Conservation (phyloP, 176 grass and related monocot species). For the Bromus sterilis region DNA sequence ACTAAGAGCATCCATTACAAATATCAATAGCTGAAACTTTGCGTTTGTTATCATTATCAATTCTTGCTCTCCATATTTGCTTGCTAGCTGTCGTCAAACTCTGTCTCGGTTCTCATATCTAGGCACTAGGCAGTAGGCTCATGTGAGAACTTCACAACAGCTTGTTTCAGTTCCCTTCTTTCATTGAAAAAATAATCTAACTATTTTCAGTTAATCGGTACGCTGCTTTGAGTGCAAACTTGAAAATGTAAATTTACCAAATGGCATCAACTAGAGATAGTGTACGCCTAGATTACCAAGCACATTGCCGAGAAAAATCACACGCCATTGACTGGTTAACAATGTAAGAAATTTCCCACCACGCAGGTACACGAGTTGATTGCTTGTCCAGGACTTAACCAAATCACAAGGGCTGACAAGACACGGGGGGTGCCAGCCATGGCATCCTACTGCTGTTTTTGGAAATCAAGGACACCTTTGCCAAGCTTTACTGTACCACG, state of each 20-base stretch:
- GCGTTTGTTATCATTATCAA: too few species aligned
- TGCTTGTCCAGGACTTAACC: background rate
- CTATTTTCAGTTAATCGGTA: background rate
- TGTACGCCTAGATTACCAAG: background rate
- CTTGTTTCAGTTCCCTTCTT: background rate
- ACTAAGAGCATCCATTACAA: too few species aligned
- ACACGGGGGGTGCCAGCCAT: background rate
- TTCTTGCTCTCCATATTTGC: too few species aligned
- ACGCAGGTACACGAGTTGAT: background rate
- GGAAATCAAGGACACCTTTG: background rate
- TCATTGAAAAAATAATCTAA: background rate
- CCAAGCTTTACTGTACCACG: background rate
- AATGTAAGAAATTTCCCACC: background rate
- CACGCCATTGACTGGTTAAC: background rate
- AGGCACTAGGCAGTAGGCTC: too few species aligned
- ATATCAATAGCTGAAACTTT: too few species aligned
- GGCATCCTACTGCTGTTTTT: background rate
- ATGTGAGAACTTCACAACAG: background rate
- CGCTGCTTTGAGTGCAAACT: background rate
- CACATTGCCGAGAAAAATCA: background rate
- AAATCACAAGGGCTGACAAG: background rate
- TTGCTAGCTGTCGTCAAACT: too few species aligned
- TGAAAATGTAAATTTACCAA: background rate
- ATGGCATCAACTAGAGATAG: background rate
- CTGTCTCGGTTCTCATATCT: too few species aligned